Evolutionary conservation across 805 yeast species (phyloP), one percentile per base, ranked within the genome.

Genomic region (Ogataea populi-albae): DNA sequence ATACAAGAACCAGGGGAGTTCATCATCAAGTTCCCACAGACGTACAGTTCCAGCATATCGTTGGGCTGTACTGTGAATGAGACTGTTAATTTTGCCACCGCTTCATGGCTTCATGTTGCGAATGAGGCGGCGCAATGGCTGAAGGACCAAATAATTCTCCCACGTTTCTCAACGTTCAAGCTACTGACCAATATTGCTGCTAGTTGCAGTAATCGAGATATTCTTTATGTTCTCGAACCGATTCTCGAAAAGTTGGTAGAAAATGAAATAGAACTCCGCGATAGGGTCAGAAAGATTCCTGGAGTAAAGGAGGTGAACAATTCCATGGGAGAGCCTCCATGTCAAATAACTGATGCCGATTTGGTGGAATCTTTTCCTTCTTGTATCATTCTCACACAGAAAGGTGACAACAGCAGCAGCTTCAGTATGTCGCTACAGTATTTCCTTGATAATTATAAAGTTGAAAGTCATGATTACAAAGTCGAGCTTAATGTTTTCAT

Each of bases 1-100:
- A 52, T 67, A n/a, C 89, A 82, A 52, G 65, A 64, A 24, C 77
- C 81, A 0, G 85, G 86, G 1, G 84, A 82, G 23, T 66, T 69
- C 37, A 59, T 83, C 5, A 61, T 81, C 39, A 77, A 71, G 37
- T 77, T 61, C 44, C 87, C 89, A 0, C 65, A 67, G 36, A 50
- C 74, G 1, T 81, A 75, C 50, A 62, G 80, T 1, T 55, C 77
- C 10, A 59, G 55, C 4, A 51, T 79, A 3, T 75, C 81, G 0
- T 53, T 75, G 11, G 88, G 87, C 0, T 66, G 76, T 33, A 68
- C 69, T 26, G 54, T 80, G 5, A 69, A 73, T 34, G 85, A 82
- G 54, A 65, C 69, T 23, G 75, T 72, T 3, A 68, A 70, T 36
- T 72, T 81, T 62, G 82, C 84, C 1, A 67, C 82, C 1, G 45